These are phyloP conservation scores for Phaeosphaeriaceae sp. DNA, from an alignment of 2,329 filamentous ascomycete genomes.

Conservation along the genomic window DNA sequence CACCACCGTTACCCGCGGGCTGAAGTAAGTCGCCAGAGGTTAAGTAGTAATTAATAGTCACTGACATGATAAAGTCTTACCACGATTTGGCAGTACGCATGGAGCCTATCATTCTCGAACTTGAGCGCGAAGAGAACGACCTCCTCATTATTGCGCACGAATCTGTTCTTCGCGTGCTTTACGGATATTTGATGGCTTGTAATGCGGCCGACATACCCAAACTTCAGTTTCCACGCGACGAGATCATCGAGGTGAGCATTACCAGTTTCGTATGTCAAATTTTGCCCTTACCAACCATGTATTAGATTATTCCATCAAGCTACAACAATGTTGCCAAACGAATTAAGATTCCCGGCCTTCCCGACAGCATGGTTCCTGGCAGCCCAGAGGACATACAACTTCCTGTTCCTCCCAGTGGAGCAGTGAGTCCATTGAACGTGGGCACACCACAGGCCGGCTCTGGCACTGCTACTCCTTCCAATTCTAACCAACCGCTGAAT, in stretches of 20 bases:
- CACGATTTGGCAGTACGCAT: slow-evolving; percentile 97
- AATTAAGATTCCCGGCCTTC: slow-evolving; percentile 78
- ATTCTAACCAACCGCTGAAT: slow-evolving; percentile 29
- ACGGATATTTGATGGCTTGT: slow-evolving; percentile 98
- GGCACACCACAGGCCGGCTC: slow-evolving; percentile 44
- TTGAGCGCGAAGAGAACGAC: slow-evolving; percentile 96
- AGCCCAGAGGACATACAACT: slow-evolving; percentile 84
- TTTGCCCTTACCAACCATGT: slow-evolving; percentile 1
- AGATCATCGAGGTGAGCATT: slow-evolving; percentile 82
- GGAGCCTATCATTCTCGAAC: slow-evolving; percentile 95
- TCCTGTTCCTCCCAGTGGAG: slow-evolving; percentile 68
- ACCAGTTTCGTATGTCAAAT: slow-evolving; percentile 7
- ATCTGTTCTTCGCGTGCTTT: slow-evolving; percentile 93
- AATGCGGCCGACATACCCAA: slow-evolving; percentile 93
- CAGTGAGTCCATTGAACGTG: slow-evolving; percentile 52
- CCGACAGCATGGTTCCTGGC: slow-evolving; percentile 71
- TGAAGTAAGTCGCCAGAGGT: slow-evolving; percentile 66
- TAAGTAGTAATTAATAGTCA: neutral
- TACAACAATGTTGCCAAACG: slow-evolving; percentile 96
- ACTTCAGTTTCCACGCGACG: slow-evolving; percentile 90
- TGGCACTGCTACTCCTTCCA: slow-evolving; percentile 34
- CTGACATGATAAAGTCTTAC: slow-evolving; percentile 72
- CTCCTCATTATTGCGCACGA: slow-evolving; percentile 98
- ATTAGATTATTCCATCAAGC: slow-evolving; percentile 86
- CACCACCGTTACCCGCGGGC: slow-evolving; percentile 95